phyloP scores from a whole-genome alignment of 2,329 filamentous ascomycete species.

The Pseudogymnoascus sp. region DNA sequence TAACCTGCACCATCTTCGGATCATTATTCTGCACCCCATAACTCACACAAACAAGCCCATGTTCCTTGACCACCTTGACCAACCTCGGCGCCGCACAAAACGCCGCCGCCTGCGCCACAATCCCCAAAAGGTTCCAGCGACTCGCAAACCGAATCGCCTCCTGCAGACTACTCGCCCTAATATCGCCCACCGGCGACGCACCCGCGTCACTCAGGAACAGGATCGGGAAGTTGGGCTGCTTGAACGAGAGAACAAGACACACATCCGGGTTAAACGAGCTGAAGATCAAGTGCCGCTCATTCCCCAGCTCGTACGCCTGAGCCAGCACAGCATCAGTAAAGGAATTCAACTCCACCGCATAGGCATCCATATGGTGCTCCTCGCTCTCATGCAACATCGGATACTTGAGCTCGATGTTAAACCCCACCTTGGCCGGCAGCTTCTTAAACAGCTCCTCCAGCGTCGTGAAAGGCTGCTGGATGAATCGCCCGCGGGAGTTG shows the following conservation, averaged over 20 bases:
- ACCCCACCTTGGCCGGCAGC: slow-evolving; percentile 73
- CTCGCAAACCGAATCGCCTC: slow-evolving; percentile 92
- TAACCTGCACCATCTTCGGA: slow-evolving; percentile 72
- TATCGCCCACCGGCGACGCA: slow-evolving; percentile 71
- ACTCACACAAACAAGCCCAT: slow-evolving; percentile 85
- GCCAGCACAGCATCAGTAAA: slow-evolving; percentile 90
- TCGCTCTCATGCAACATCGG: slow-evolving; percentile 95
- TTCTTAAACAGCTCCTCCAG: slow-evolving; percentile 87
- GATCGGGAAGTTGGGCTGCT: slow-evolving; percentile 93
- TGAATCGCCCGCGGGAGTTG: slow-evolving; percentile 87
- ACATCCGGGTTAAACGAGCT: slow-evolving; percentile 97
- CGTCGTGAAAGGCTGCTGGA: slow-evolving; percentile 92
- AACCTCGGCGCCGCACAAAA: slow-evolving; percentile 82
- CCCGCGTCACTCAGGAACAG: slow-evolving; percentile 91
- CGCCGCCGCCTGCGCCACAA: slow-evolving; percentile 82
- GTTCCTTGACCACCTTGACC: slow-evolving; percentile 89
- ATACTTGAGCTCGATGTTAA: slow-evolving; percentile 99
- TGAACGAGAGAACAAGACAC: slow-evolving; percentile 87
- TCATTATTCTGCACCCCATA: slow-evolving; percentile 93
- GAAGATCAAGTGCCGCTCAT: slow-evolving; percentile 87
- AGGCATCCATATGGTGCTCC: slow-evolving; percentile 93
- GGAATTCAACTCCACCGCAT: slow-evolving; percentile 89
- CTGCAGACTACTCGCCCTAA: slow-evolving; percentile 83
- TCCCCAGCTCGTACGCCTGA: slow-evolving; percentile 71
- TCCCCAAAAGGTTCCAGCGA: slow-evolving; percentile 87